Percentiles rank a stretch among this genome's conserved stretches.
Conservation (phyloP, 768 basidiomycete genomes). For the Collybia sordida region DNA sequence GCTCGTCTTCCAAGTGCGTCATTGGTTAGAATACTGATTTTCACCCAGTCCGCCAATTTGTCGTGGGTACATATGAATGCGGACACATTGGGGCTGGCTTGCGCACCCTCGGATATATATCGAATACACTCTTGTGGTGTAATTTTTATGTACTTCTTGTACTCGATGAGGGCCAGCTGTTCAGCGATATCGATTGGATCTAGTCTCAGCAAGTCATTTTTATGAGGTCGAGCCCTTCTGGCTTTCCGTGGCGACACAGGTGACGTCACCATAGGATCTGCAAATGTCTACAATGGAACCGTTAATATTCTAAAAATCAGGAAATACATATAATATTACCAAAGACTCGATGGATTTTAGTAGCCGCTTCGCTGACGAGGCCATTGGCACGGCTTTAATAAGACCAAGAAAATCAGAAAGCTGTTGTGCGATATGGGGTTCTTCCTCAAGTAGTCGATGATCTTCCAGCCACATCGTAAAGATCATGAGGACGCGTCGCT, state of each 20-base stretch:
- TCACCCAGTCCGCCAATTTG: constrained; percentile 66
- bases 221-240: constrained; percentile 48
- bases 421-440: constrained; percentile 56
- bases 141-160: constrained; percentile 65
- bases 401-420: constrained; percentile 55
- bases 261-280: constrained; percentile 24
- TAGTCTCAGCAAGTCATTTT: constrained; percentile 62
- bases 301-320: constrained; percentile 5
- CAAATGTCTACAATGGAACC: constrained; percentile 38
- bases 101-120: constrained; percentile 48
- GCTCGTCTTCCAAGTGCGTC: constrained; percentile 53
- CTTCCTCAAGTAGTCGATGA: constrained; percentile 61
- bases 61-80: constrained; percentile 63
- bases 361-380: constrained; percentile 46
- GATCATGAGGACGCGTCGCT: constrained; percentile 56
- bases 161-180: constrained; percentile 79
- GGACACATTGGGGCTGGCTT: constrained; percentile 40
- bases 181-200: constrained; percentile 74
- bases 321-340: constrained; percentile 33
- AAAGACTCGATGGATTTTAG: constrained; percentile 52
- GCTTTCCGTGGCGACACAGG: constrained; percentile 31
- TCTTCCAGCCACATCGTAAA: constrained; percentile 64
- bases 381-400: constrained; percentile 39
- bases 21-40: constrained; percentile 54
- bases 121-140: constrained; percentile 72